Percentiles rank a stretch among this genome's conserved stretches.
phyloP scores from a whole-genome alignment of 78 protist species.

The Diacronema lutheri region DNA sequence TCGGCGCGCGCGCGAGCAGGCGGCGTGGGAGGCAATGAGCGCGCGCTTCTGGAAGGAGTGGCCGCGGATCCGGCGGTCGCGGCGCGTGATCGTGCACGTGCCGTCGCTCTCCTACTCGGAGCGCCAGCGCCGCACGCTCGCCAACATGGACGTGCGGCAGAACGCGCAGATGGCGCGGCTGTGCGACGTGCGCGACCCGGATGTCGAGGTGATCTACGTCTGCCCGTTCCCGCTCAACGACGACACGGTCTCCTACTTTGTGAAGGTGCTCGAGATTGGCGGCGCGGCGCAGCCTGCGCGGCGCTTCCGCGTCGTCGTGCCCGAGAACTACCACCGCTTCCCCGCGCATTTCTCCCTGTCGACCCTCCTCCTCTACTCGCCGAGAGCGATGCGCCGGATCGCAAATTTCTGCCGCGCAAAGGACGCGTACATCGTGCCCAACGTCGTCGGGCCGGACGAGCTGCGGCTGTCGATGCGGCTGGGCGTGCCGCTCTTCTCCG shows the following conservation, averaged over 20 bases:
- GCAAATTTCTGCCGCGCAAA: neutral
- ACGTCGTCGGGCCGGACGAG: constrained; percentile 32
- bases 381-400: neutral
- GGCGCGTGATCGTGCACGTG: constrained; percentile 14
- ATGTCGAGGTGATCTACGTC: constrained; percentile 34
- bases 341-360: constrained; percentile 11
- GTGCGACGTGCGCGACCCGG: neutral
- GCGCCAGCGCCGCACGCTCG: constrained; percentile 11
- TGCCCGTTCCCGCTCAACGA: constrained; percentile 38
- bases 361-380: neutral
- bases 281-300: neutral
- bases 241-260: constrained; percentile 8
- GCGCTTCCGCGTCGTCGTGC: constrained; percentile 24
- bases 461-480: neutral
- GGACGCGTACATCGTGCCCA: constrained; percentile 25
- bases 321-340: constrained; percentile 32
- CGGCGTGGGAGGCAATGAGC: neutral
- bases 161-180: constrained; percentile 29
- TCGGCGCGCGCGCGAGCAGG: neutral
- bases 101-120: constrained; percentile 33
- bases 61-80: neutral
- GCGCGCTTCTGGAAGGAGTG: neutral
- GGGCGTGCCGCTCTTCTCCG: constrained; percentile 18
- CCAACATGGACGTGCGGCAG: neutral
- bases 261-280: neutral